phyloP scores from a whole-genome alignment of 2,329 filamentous ascomycete species.

The Thelonectria rubi region DNA sequence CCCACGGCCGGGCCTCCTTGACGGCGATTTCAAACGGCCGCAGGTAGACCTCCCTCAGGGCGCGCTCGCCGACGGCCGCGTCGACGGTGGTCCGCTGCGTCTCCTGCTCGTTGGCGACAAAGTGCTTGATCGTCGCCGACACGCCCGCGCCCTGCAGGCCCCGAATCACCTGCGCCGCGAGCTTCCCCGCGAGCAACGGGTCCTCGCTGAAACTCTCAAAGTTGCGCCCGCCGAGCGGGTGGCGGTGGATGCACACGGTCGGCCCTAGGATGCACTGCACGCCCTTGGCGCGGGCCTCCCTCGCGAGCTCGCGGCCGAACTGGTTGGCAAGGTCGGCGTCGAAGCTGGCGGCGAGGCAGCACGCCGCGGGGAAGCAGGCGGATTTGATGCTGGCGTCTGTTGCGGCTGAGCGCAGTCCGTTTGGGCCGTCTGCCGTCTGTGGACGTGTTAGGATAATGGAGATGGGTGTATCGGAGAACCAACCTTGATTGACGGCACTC shows the following conservation, averaged over 20 bases:
- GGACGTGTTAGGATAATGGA: not conserved
- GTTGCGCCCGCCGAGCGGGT: constrained; percentile 57
- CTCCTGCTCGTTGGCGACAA: constrained; percentile 49
- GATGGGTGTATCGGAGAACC: rapidly evolving
- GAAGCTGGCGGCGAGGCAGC: constrained; percentile 67
- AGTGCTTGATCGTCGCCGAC: constrained; percentile 49
- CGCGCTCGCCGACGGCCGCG: constrained; percentile 22
- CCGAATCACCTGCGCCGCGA: constrained; percentile 54
- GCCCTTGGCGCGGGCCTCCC: constrained; percentile 65
- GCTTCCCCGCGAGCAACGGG: constrained; percentile 55
- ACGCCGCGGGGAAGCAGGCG: constrained; percentile 46
- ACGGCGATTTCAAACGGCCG: constrained; percentile 50
- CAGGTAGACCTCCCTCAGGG: constrained; percentile 37
- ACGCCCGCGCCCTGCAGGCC: constrained; percentile 54
- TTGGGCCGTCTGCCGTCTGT: constrained; percentile 46
- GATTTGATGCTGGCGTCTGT: constrained; percentile 43
- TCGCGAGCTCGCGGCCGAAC: constrained; percentile 66
- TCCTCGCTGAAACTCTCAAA: constrained; percentile 60
- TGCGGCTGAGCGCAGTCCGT: constrained; percentile 47
- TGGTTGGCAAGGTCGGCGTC: constrained; percentile 64
- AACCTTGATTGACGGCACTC: constrained; percentile 36
- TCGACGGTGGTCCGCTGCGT: constrained; percentile 24
- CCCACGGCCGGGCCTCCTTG: constrained; percentile 47
- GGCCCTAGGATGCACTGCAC: constrained; percentile 77
- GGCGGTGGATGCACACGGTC: constrained; percentile 59